These are phyloP conservation scores for Vanrija pseudolonga DNA, from an alignment of 1,284 basidiomycete genomes.

Conservation along the genomic window DNA sequence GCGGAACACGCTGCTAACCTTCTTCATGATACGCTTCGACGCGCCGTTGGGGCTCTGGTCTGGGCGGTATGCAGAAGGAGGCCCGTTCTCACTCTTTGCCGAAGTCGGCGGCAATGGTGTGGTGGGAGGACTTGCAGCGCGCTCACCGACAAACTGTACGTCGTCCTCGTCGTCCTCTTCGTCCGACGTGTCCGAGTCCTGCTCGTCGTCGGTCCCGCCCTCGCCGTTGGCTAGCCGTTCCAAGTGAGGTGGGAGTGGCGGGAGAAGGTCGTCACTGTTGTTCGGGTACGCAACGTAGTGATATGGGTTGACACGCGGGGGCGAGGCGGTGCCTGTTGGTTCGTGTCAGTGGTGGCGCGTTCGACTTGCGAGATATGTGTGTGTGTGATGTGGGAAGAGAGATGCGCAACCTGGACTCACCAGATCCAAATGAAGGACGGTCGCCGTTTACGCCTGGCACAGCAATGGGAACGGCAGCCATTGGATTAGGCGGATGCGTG, in stretches of 20 bases:
- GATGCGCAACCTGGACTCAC: conserved; percentile 35
- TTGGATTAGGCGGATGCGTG: no score
- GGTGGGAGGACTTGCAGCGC: not conserved
- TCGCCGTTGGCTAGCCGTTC: conserved; percentile 14
- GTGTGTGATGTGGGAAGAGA: not conserved
- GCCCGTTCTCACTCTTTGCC: no score
- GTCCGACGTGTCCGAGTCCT: conserved; percentile 14
- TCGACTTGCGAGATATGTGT: no score
- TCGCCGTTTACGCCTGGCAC: no score
- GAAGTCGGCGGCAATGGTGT: no score
- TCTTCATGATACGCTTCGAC: conserved; percentile 23
- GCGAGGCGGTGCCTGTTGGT: conserved; percentile 1
- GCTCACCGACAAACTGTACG: not conserved
- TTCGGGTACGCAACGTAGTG: conserved; percentile 27
- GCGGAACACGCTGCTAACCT: conserved; percentile 33
- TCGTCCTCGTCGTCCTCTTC: conserved; percentile 8
- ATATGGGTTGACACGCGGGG: conserved; percentile 30
- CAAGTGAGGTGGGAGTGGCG: conserved; percentile 22
- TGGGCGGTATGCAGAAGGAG: no score
- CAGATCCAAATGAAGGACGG: not conserved
- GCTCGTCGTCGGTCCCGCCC: conserved; percentile 15
- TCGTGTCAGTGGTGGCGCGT: not conserved
- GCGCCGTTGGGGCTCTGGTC: not conserved
- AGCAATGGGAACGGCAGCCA: no score
- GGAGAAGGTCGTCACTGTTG: conserved; percentile 9